Conservation (phyloP, 306 rosid genomes). For the Acmispon strigosus region DNA sequence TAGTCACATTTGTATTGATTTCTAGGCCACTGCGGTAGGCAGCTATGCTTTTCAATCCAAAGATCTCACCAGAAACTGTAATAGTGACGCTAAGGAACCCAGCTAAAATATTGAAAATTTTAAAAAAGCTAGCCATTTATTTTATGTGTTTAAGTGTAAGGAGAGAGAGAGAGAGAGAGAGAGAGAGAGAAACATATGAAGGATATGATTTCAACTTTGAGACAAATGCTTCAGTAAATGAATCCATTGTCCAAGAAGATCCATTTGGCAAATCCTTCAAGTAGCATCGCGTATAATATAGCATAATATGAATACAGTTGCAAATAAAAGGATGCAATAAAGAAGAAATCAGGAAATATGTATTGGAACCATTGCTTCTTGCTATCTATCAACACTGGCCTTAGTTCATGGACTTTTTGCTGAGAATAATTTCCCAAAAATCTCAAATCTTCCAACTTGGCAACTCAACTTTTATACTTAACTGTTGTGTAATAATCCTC, state of each 20-base stretch:
- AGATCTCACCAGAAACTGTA: conserved; percentile 48
- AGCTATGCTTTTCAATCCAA: conserved; percentile 80
- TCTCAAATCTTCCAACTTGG: background rate
- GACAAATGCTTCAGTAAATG: conserved; percentile 48
- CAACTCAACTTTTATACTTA: background rate
- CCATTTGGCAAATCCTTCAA: conserved; percentile 50
- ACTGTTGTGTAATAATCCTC: background rate
- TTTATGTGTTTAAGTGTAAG: background rate
- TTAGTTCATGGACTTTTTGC: background rate
- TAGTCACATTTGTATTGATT: conserved; percentile 53
- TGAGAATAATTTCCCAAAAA: background rate
- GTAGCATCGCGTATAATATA: background rate
- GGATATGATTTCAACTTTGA: conserved; percentile 87
- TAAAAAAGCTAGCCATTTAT: background rate
- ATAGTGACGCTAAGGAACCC: conserved; percentile 45
- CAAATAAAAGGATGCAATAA: background rate
- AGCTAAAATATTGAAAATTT: background rate
- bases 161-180: background rate
- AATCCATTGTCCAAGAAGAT: conserved; percentile 71
- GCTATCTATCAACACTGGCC: background rate
- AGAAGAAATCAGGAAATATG: background rate
- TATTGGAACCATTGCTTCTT: background rate
- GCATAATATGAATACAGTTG: background rate
- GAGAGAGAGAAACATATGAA: conserved; percentile 15
- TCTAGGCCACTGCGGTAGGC: conserved; percentile 83